phyloP scores from a whole-genome alignment of 495 filamentous ascomycete species.

The Penicillium antarcticum region DNA sequence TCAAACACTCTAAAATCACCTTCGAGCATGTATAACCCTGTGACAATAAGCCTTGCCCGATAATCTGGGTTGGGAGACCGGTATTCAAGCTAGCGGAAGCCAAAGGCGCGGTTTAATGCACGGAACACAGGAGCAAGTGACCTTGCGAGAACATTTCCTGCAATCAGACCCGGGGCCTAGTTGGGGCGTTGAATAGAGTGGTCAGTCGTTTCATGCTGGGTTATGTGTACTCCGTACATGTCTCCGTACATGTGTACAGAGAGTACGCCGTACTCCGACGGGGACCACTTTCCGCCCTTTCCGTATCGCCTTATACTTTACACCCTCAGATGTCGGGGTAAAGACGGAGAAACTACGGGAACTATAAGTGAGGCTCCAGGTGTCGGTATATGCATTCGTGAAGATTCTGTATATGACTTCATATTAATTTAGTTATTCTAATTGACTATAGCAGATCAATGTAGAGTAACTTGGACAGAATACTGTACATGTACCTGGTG shows the following conservation, averaged over 20 bases:
- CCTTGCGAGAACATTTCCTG: constrained; percentile 7
- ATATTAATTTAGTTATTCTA: not conserved
- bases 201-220: not conserved
- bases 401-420: not conserved
- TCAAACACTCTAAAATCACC: not conserved
- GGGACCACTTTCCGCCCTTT: no score
- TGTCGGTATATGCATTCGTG: not conserved
- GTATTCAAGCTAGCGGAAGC: constrained; percentile 15
- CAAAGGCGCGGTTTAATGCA: constrained; percentile 17
- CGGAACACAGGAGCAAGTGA: constrained; percentile 12
- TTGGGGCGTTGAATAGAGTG: not conserved
- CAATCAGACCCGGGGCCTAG: not conserved
- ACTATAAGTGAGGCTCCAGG: no score
- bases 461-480: not conserved
- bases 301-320: no score
- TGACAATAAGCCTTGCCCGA: constrained; percentile 6
- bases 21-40: not conserved
- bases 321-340: not conserved
- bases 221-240: not conserved
- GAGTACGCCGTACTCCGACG: no score
- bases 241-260: not conserved
- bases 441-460: not conserved
- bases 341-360: not conserved
- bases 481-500: not conserved
- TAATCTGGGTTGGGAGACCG: constrained; percentile 1